Conservation (phyloP, 1,139 yeast genomes). For the Nadsonia starkeyi-henricii region DNA sequence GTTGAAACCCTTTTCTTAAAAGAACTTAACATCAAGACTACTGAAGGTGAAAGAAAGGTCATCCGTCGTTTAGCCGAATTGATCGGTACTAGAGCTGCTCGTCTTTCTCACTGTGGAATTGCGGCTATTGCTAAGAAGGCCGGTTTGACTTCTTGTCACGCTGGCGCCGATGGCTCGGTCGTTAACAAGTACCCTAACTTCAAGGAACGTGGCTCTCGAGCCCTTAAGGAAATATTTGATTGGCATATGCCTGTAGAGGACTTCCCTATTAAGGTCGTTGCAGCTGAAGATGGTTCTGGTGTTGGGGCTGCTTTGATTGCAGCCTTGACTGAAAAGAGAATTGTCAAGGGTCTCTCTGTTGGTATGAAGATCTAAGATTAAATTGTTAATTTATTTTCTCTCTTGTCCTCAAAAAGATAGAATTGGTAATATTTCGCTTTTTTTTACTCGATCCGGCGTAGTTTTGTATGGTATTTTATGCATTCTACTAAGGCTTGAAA, state of each 20-base stretch:
- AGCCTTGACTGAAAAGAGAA: conserved; percentile 75
- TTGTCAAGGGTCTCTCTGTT: conserved; percentile 56
- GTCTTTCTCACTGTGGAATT: conserved; percentile 88
- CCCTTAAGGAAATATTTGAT: conserved; percentile 76
- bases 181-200: conserved; percentile 87
- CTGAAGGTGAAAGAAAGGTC: conserved; percentile 66
- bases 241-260: conserved; percentile 46
- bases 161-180: conserved; percentile 97
- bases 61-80: conserved; percentile 75
- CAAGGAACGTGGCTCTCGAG: conserved; percentile 78
- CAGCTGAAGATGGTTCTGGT: conserved; percentile 97
- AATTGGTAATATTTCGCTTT: too few species aligned
- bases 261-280: conserved; percentile 69
- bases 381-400: too few species aligned
- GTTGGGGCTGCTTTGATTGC: conserved; percentile 98
- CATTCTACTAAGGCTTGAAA: too few species aligned
- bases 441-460: too few species aligned
- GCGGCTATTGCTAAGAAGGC: conserved; percentile 91
- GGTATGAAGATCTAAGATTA: conserved; percentile 32
- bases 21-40: conserved; percentile 48
- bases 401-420: too few species aligned
- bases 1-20: conserved; percentile 52
- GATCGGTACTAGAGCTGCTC: conserved; percentile 84
- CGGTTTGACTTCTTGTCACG: conserved; percentile 61
- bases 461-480: too few species aligned